Conservation (phyloP, 257 asterid genomes). For the Ophiorrhiza pumila region DNA sequence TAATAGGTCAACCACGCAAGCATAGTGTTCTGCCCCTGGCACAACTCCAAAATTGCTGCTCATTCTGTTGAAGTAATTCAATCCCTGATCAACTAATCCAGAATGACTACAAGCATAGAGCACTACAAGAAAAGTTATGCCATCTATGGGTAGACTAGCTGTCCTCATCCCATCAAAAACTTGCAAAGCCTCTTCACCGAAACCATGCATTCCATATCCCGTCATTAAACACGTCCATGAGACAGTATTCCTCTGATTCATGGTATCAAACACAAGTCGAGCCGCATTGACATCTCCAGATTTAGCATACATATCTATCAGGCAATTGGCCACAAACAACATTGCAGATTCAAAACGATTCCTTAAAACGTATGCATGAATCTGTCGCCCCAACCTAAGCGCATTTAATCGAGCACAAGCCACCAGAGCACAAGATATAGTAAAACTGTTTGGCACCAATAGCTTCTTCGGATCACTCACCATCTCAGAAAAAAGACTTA, state of each 20-base stretch:
- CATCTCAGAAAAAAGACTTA: slow-evolving; percentile 61
- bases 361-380: slow-evolving; percentile 67
- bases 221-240: slow-evolving; percentile 93
- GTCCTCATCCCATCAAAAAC: slow-evolving; percentile 52
- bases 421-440: slow-evolving; percentile 68
- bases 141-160: slow-evolving; percentile 55
- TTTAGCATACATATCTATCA: slow-evolving; percentile 87
- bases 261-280: slow-evolving; percentile 56
- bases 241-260: slow-evolving; percentile 52
- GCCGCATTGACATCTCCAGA: slow-evolving; percentile 84
- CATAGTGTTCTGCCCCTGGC: slow-evolving; percentile 78
- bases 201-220: slow-evolving; percentile 88
- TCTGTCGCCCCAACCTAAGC: slow-evolving; percentile 63
- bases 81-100: slow-evolving; percentile 76
- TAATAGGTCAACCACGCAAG: slow-evolving; percentile 81
- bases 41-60: slow-evolving; percentile 45
- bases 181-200: slow-evolving; percentile 69
- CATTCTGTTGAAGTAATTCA: slow-evolving; percentile 64
- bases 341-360: slow-evolving; percentile 51
- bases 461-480: slow-evolving; percentile 31
- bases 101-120: slow-evolving; percentile 95
- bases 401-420: slow-evolving; percentile 82
- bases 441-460: slow-evolving; percentile 68
- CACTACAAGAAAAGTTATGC: slow-evolving; percentile 73
- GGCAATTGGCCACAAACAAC: slow-evolving; percentile 74